These are phyloP conservation scores for Gossypium stocksii DNA, from an alignment of 345 rosid species.

Conservation along the genomic window DNA sequence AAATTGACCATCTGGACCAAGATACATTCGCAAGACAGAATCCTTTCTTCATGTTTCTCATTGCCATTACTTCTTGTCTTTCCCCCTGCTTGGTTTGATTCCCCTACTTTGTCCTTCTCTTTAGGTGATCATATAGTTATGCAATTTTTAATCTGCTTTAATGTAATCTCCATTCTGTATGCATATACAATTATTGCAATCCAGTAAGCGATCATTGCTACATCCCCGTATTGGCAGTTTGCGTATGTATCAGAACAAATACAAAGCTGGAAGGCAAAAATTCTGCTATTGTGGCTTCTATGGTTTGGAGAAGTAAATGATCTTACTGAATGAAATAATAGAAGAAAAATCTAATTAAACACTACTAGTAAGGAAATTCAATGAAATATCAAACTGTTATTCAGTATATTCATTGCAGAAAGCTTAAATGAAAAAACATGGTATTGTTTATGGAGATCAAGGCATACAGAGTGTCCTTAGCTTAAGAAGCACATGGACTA, in stretches of 20 bases:
- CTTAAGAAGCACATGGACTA: constrained; percentile 48
- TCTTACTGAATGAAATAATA: not conserved
- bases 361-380: not conserved
- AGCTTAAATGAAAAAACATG: not conserved
- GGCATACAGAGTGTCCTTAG: constrained; percentile 24
- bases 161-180: not conserved
- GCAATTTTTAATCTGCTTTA: not conserved
- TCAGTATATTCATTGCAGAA: not conserved
- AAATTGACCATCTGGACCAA: not conserved
- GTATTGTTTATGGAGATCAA: not conserved
- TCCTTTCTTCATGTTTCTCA: not conserved
- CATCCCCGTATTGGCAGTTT: not conserved
- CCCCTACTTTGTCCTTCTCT: not conserved
- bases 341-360: not conserved
- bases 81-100: not conserved
- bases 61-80: not conserved
- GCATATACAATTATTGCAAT: not conserved
- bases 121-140: not conserved
- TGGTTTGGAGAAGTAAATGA: not conserved
- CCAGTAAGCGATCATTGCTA: not conserved
- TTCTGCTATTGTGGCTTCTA: not conserved
- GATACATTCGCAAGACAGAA: not conserved
- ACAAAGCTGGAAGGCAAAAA: not conserved
- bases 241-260: no score
- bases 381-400: not conserved